A percentile compares a stretch with the other conserved stretches of the same genome.
phyloP scores from a whole-genome alignment of 75 land plant species.

The Cupressus sempervirens region DNA sequence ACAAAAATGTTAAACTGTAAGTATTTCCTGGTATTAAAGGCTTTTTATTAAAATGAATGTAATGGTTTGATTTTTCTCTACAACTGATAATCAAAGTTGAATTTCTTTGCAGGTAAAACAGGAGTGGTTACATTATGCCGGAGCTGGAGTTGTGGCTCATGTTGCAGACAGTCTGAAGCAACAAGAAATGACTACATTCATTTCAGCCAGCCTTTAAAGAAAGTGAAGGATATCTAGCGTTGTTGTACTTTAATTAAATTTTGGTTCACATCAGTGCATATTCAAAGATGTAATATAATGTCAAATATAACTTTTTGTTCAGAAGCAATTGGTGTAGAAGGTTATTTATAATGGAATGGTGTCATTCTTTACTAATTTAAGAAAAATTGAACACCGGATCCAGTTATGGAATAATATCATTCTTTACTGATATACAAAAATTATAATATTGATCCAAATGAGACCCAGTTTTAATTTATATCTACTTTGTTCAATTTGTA shows the following conservation, averaged over 20 bases:
- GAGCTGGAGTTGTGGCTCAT: constrained; percentile 88
- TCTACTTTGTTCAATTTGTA: neutral
- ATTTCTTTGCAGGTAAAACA: constrained; percentile 59
- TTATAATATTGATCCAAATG: neutral
- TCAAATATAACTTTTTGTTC: neutral
- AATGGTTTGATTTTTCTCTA: constrained; percentile 6
- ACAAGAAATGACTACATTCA: constrained; percentile 44
- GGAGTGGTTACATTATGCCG: constrained; percentile 82
- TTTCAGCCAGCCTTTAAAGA: constrained; percentile 53
- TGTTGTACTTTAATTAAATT: neutral
- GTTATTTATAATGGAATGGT: neutral
- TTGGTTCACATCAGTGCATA: neutral
- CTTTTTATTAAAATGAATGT: neutral
- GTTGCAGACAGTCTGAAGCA: constrained; percentile 82
- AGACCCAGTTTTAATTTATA: neutral
- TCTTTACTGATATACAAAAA: neutral
- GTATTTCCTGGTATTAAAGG: neutral
- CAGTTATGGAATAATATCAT: neutral
- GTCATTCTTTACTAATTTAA: neutral
- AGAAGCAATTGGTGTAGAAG: neutral
- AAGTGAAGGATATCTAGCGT: neutral
- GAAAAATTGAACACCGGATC: too few relatives aligned
- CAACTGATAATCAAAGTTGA: neutral
- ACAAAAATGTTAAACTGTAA: neutral
- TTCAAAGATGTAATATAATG: constrained; percentile 11